Evolutionary conservation across 1,284 basidiomycete species (phyloP).

Genomic region (Mycosarcoma mackinlayi): DNA sequence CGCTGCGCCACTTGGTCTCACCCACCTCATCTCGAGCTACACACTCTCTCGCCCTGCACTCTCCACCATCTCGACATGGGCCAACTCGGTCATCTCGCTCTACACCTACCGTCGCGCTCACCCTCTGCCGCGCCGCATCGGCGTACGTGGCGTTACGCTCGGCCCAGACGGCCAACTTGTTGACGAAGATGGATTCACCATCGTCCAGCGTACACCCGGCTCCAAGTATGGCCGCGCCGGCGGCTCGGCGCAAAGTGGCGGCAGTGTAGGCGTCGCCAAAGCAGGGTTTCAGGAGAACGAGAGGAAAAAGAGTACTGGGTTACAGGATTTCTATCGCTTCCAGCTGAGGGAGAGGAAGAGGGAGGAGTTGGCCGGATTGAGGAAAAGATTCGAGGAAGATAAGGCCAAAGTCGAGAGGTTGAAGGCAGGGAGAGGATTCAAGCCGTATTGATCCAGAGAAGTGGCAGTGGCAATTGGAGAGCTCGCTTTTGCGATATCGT

Average conservation of each 20-base stretch:
- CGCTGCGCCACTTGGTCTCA: conserved; percentile 43
- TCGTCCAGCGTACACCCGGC: conserved; percentile 56
- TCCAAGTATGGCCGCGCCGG: conserved; percentile 61
- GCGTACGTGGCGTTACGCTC: conserved; percentile 59
- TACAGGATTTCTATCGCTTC: conserved; percentile 66
- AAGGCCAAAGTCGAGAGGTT: conserved; percentile 59
- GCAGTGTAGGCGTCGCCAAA: conserved; percentile 38
- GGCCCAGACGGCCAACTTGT: conserved; percentile 64
- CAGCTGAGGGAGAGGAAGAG: conserved; percentile 64
- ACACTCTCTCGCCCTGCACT: conserved; percentile 46
- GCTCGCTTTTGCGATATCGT: too few species aligned
- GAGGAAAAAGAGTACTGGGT: conserved; percentile 56
- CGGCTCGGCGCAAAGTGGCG: conserved; percentile 19
- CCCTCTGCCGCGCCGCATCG: conserved; percentile 52
- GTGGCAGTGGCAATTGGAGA: not conserved
- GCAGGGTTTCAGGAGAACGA: conserved; percentile 30
- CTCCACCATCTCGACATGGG: conserved; percentile 38
- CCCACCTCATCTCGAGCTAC: conserved; percentile 47
- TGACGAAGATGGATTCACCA: conserved; percentile 66
- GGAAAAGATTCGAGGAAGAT: conserved; percentile 64
- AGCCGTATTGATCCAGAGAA: conserved; percentile 43
- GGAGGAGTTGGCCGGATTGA: conserved; percentile 59
- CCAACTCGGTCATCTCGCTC: conserved; percentile 52
- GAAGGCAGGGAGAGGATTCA: conserved; percentile 60
- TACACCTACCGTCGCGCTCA: conserved; percentile 57